Evolutionary conservation across 2,329 filamentous ascomycete species (phyloP).

Genomic region (Ascocoryne sarcoides): DNA sequence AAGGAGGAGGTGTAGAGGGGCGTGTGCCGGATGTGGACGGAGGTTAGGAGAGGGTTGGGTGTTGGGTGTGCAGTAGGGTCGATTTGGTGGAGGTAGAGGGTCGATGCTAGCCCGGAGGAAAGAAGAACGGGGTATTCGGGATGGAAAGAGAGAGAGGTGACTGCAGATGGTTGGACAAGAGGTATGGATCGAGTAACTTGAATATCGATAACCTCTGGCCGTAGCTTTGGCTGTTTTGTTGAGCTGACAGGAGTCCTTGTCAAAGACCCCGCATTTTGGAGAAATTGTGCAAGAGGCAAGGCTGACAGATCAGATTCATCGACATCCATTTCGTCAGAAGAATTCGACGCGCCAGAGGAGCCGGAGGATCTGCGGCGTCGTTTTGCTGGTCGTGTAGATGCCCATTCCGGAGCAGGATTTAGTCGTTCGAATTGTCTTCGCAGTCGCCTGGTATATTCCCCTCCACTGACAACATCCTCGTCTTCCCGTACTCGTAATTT

Average conservation of each 20-base stretch:
- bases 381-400: slow-evolving; percentile 42
- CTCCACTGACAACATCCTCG: slow-evolving; percentile 80
- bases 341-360: slow-evolving; percentile 30
- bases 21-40: slow-evolving; percentile 74
- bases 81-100: slow-evolving; percentile 84
- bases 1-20: slow-evolving; percentile 82
- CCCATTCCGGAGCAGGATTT: slow-evolving; percentile 54
- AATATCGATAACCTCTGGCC: slow-evolving; percentile 83
- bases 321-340: slow-evolving; percentile 40
- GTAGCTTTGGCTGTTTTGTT: slow-evolving; percentile 60
- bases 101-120: slow-evolving; percentile 77
- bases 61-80: slow-evolving; percentile 64
- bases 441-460: slow-evolving; percentile 74
- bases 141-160: slow-evolving; percentile 83
- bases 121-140: slow-evolving; percentile 80
- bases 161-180: slow-evolving; percentile 66
- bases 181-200: slow-evolving; percentile 81
- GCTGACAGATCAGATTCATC: slow-evolving; percentile 54
- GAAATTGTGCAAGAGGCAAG: slow-evolving; percentile 69
- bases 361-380: slow-evolving; percentile 43
- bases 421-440: slow-evolving; percentile 64
- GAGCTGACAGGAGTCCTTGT: slow-evolving; percentile 38
- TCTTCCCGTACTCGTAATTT: slow-evolving; percentile 74
- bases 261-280: slow-evolving; percentile 66
- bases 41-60: slow-evolving; percentile 84